These are phyloP conservation scores for Leishmania martiniquensis DNA, from an alignment of 208 protist genomes.

Conservation along the genomic window DNA sequence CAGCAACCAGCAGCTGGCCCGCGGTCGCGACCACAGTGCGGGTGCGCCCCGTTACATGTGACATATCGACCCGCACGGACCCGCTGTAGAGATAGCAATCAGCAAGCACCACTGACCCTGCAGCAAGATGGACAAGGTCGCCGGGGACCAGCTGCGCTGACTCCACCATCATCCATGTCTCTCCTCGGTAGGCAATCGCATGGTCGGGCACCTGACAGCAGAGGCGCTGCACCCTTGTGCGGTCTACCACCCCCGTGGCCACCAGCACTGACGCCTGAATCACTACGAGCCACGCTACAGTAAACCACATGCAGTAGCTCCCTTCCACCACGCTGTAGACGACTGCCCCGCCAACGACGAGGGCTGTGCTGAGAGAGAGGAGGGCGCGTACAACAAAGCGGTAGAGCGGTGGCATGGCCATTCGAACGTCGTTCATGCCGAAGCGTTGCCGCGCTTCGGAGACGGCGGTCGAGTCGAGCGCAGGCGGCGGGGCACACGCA, in stretches of 20 bases:
- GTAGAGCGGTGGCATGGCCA: neutral
- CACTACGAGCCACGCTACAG: neutral
- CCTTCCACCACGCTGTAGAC: neutral
- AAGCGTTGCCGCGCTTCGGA: constrained; percentile 6
- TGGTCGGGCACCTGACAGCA: constrained; percentile 4
- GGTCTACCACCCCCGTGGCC: neutral
- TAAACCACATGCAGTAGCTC: neutral
- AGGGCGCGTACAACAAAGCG: neutral
- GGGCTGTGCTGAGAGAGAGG: neutral
- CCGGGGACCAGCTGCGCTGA: constrained; percentile 84
- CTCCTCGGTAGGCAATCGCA: constrained; percentile 77
- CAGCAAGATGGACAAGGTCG: constrained; percentile 83
- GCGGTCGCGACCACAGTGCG: constrained; percentile 71
- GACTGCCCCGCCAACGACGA: neutral
- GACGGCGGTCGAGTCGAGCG: constrained; percentile 22
- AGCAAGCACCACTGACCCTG: constrained; percentile 87
- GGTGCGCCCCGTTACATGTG: constrained; percentile 92
- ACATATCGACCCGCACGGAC: constrained; percentile 75
- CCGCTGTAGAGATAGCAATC: constrained; percentile 79
- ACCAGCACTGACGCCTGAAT: neutral
- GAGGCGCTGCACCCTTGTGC: constrained; percentile 8
- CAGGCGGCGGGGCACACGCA: neutral
- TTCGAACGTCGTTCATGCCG: constrained; percentile 18
- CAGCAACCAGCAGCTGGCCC: constrained; percentile 82
- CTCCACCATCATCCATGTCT: constrained; percentile 58